Base-by-base conservation (phyloP, 2,329 filamentous ascomycete genomes). In the Chrysosporium queenslandicum region DNA sequence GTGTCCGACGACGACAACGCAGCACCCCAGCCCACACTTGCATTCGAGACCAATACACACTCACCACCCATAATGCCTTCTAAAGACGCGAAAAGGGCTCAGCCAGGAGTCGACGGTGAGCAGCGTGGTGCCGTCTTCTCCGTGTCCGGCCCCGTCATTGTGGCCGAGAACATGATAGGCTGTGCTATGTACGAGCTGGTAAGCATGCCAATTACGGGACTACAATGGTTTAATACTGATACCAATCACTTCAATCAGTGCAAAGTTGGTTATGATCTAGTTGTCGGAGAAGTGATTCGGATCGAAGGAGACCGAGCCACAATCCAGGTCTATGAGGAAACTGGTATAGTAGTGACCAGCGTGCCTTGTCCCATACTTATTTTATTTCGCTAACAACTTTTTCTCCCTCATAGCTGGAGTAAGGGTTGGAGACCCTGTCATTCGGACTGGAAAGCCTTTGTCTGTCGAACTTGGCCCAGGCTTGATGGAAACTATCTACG, bases 111-210 rank as follows among this genome's bases (percentile, higher is more conserved):
- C 58, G 73, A 71, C 50, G 78, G 82, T 64, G 72, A 74, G 52
- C 72, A 79, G 61, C 72, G 78, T 75, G 83, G 81, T 63, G 72
- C 75, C 57, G 79, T 87, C 72, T 87, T 82, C 74, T 87, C 83
- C 58, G 75, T 87, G 62, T 86, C 83, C 59, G 83, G 82, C 61
- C 92, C 92, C 67, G 92, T 98, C 77, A 85, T 98, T 64, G 81
- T 98, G 63, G 92, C 91, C 68, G 91, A 97, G 77, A 84, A 96
- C 73, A 95, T 98, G 90, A 88, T 91, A 67, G 92, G 92, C 71
- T 92, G 92, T 79, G 90, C 92, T 71, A 98, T 98, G 92, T 96
- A 97, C 82, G 92, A 98, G 76, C 79, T 98, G 76, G 89, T 89
- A 77, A 63, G 82, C 70, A 16, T n/a, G 7, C 43, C 7, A n/a